These are phyloP conservation scores for Colletotrichum truncatum DNA, from an alignment of 2,329 filamentous ascomycete species.

Conservation along the genomic window DNA sequence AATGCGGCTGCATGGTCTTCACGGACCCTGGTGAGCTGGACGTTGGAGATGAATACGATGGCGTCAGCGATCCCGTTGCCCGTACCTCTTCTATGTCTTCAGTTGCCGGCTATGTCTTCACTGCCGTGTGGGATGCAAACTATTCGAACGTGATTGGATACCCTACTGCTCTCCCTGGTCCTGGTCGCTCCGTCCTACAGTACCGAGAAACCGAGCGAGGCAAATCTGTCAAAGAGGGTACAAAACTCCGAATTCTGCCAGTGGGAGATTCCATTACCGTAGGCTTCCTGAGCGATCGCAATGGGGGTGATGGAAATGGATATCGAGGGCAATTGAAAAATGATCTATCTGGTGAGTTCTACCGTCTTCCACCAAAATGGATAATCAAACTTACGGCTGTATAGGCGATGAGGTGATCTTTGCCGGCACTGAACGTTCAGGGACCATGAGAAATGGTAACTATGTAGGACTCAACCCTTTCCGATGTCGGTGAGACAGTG, in stretches of 20 bases:
- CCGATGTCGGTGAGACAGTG: neutral
- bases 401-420: constrained; percentile 39
- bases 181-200: too few relatives aligned
- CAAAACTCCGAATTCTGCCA: constrained; percentile 43
- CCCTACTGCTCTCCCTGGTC: too few relatives aligned
- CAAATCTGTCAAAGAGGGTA: neutral
- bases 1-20: too few relatives aligned
- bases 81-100: too few relatives aligned
- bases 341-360: constrained; percentile 40
- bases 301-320: constrained; percentile 44
- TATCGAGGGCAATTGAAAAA: constrained; percentile 39
- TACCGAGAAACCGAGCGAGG: too few relatives aligned
- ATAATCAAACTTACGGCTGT: neutral
- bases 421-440: constrained; percentile 37
- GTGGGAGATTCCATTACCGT: constrained; percentile 47
- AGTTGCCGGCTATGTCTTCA: too few relatives aligned
- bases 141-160: too few relatives aligned
- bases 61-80: too few relatives aligned
- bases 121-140: too few relatives aligned
- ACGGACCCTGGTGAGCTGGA: too few relatives aligned
- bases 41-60: too few relatives aligned
- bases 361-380: too few relatives aligned
- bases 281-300: constrained; percentile 31
- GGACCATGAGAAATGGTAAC: constrained; percentile 40
- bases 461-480: constrained; percentile 37